phyloP scores from a whole-genome alignment of 768 basidiomycete genomes.

The Podaxis mareebaensis region DNA sequence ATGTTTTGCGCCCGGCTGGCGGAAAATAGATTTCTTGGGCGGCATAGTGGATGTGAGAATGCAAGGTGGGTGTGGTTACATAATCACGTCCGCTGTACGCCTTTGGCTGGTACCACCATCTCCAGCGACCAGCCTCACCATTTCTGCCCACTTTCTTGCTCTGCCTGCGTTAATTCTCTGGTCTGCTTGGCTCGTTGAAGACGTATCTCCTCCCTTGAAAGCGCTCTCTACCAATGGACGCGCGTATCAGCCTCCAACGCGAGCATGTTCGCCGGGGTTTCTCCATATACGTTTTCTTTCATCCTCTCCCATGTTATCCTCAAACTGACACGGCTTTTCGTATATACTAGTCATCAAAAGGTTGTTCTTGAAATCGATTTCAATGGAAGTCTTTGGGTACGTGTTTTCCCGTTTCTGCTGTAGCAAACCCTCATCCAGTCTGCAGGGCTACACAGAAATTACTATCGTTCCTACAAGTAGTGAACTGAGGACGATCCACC shows the following conservation, averaged over 20 bases:
- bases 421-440: slow-evolving; percentile 22
- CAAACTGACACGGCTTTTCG: slow-evolving; percentile 41
- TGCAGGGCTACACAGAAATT: slow-evolving; percentile 91
- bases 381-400: slow-evolving; percentile 80
- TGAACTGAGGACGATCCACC: slow-evolving; percentile 79
- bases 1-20: slow-evolving; percentile 86
- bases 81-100: slow-evolving; percentile 33
- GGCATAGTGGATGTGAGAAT: slow-evolving; percentile 52
- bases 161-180: background rate
- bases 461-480: slow-evolving; percentile 80
- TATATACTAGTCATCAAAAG: slow-evolving; percentile 92
- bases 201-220: slow-evolving; percentile 21
- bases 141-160: slow-evolving; percentile 21
- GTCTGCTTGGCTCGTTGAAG: background rate
- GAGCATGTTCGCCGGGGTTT: slow-evolving; percentile 83
- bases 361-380: slow-evolving; percentile 95
- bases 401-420: slow-evolving; percentile 24
- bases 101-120: slow-evolving; percentile 29
- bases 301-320: slow-evolving; percentile 22
- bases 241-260: slow-evolving; percentile 63
- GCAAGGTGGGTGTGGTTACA: slow-evolving; percentile 31
- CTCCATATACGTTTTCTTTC: slow-evolving; percentile 75
- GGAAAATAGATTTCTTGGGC: slow-evolving; percentile 77
- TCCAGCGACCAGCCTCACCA: slow-evolving; percentile 23
- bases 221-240: slow-evolving; percentile 44